These are phyloP conservation scores for Murraya paniculata DNA, from an alignment of 345 rosid species.

Conservation along the genomic window DNA sequence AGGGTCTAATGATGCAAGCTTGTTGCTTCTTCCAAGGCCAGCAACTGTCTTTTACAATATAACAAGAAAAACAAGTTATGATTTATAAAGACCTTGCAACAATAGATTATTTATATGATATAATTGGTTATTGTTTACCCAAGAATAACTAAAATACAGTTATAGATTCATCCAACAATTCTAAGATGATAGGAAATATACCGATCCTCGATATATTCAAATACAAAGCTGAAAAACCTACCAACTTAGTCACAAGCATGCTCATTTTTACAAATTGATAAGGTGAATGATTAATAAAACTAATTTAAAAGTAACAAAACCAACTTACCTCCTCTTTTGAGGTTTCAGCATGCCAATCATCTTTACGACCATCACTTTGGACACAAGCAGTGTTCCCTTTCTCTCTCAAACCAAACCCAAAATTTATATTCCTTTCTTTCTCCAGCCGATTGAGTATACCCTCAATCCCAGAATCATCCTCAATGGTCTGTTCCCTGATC, in stretches of 20 bases:
- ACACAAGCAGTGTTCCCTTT: conserved; percentile 31
- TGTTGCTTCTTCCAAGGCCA: conserved; percentile 30
- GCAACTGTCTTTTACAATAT: conserved; percentile 62
- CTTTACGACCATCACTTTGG: conserved; percentile 20
- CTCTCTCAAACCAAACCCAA: conserved; percentile 55
- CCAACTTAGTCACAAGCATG: not conserved
- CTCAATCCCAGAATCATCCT: conserved; percentile 65
- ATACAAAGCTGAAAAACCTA: not conserved
- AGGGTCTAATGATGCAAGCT: conserved; percentile 23
- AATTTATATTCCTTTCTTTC: conserved; percentile 70
- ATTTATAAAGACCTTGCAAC: conserved; percentile 8
- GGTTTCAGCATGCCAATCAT: conserved; percentile 37
- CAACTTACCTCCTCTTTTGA: conserved; percentile 47
- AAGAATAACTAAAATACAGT: not conserved
- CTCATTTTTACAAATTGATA: not conserved
- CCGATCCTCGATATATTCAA: not conserved
- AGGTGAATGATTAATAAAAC: not conserved
- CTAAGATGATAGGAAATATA: not conserved
- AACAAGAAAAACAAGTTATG: conserved; percentile 32
- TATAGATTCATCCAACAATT: conserved; percentile 3
- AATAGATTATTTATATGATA: not conserved
- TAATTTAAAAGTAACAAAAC: conserved; percentile 5
- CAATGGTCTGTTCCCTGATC: conserved; percentile 47
- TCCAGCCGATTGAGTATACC: conserved; percentile 81
- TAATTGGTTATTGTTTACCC: not conserved